Conservation (phyloP, 331 rosid species). For the Phaseolus coccineus region DNA sequence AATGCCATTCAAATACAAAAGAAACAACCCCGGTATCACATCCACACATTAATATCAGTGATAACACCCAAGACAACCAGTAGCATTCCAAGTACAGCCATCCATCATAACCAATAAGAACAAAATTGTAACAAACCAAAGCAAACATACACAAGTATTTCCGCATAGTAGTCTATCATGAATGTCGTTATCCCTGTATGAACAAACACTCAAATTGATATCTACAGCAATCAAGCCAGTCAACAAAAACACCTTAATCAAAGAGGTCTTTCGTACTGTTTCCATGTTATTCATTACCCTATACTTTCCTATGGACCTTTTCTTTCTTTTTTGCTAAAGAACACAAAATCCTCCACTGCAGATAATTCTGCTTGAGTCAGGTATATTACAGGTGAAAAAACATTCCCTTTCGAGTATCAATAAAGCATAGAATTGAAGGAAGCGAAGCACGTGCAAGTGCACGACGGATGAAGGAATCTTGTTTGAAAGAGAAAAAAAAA, state of each 20-base stretch:
- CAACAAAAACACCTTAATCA: neutral
- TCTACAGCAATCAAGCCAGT: neutral
- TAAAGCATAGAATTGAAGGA: neutral
- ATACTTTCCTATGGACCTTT: neutral
- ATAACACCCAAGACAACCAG: neutral
- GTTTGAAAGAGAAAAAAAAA: neutral
- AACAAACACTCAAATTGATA: neutral
- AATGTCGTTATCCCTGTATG: neutral
- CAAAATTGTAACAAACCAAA: neutral
- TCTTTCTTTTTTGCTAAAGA: too few relatives aligned
- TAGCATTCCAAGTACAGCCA: neutral
- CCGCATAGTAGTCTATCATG: neutral
- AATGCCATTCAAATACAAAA: constrained; percentile 13
- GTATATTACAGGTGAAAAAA: neutral
- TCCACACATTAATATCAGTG: neutral
- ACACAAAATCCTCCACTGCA: neutral
- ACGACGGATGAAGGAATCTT: neutral
- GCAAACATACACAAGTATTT: neutral
- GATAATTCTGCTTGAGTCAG: neutral
- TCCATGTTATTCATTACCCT: neutral
- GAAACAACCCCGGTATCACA: neutral
- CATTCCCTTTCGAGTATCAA: neutral
- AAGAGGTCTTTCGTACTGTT: neutral
- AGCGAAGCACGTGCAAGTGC: neutral
- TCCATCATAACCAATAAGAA: neutral